Conservation (phyloP, 257 asterid genomes). For the Solanum dulcamara region DNA sequence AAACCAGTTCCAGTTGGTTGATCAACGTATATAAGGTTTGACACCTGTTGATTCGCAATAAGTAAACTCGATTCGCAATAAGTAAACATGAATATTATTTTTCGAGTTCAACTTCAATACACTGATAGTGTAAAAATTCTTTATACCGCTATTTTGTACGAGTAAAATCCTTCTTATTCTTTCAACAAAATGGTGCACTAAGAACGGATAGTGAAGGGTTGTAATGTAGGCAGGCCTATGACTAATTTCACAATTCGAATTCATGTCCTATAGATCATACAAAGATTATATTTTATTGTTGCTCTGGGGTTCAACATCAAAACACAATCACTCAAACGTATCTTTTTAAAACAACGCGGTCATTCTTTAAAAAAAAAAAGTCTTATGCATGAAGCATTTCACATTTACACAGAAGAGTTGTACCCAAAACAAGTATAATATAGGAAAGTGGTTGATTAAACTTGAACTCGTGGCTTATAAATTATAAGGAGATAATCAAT, state of each 20-base stretch:
- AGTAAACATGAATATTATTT: not conserved
- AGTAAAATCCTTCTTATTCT: not conserved
- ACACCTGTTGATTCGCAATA: conserved; percentile 8
- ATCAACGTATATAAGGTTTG: conserved; percentile 35
- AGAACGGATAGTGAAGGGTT: not conserved
- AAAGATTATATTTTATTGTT: not conserved
- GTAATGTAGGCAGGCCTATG: not conserved
- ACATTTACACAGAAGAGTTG: not conserved
- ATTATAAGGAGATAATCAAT: not conserved
- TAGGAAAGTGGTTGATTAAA: not conserved
- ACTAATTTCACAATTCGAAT: not conserved
- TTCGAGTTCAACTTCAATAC: not conserved
- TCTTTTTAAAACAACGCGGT: not conserved
- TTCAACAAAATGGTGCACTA: not conserved
- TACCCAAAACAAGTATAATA: not conserved
- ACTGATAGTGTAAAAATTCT: not conserved
- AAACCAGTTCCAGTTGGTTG: conserved; percentile 47
- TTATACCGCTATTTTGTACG: not conserved
- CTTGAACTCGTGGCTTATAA: not conserved
- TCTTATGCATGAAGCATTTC: not conserved
- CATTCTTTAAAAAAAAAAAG: not conserved
- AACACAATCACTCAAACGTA: no score
- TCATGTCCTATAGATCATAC: not conserved
- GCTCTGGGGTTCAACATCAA: not conserved
- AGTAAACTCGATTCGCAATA: not conserved